Evolutionary conservation across 371 early-diverging fungal species (phyloP).

Genomic region (Synchytrium microbalum): DNA sequence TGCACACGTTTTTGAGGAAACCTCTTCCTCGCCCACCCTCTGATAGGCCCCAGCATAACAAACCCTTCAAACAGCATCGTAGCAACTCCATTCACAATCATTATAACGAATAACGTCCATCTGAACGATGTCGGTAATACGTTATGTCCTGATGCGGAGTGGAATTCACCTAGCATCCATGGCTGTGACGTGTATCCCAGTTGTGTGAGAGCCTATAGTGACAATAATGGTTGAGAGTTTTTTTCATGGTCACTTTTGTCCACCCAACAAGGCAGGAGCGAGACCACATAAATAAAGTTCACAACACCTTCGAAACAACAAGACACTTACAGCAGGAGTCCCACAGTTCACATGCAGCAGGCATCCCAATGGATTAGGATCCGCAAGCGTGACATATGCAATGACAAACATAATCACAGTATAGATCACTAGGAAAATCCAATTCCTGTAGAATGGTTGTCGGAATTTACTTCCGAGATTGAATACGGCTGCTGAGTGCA

Average conservation of each 20-base stretch:
- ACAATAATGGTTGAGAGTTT: too few relatives aligned
- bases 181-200: slow-evolving; percentile 46
- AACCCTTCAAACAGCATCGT: slow-evolving; percentile 26
- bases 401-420: slow-evolving; percentile 42
- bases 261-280: too few relatives aligned
- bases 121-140: slow-evolving; percentile 58
- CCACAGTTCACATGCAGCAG: slow-evolving; percentile 74
- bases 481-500: slow-evolving; percentile 51
- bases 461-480: slow-evolving; percentile 62
- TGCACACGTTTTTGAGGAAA: not conserved
- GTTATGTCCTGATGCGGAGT: slow-evolving; percentile 55
- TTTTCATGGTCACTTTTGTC: too few relatives aligned
- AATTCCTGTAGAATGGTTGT: slow-evolving; percentile 52
- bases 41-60: slow-evolving; percentile 25
- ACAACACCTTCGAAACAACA: too few relatives aligned
- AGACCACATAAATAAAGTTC: too few relatives aligned
- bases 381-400: slow-evolving; percentile 49
- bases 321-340: too few relatives aligned
- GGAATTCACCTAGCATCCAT: slow-evolving; percentile 51
- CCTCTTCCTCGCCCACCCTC: slow-evolving; percentile 17
- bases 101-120: slow-evolving; percentile 39
- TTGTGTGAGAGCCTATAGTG: slow-evolving; percentile 31
- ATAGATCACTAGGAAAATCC: slow-evolving; percentile 49
- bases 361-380: slow-evolving; percentile 63
- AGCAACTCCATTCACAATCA: slow-evolving; percentile 23